Evolutionary conservation across 2,329 filamentous ascomycete genomes (phyloP).

Genomic region (Colletotrichum liriopes): DNA sequence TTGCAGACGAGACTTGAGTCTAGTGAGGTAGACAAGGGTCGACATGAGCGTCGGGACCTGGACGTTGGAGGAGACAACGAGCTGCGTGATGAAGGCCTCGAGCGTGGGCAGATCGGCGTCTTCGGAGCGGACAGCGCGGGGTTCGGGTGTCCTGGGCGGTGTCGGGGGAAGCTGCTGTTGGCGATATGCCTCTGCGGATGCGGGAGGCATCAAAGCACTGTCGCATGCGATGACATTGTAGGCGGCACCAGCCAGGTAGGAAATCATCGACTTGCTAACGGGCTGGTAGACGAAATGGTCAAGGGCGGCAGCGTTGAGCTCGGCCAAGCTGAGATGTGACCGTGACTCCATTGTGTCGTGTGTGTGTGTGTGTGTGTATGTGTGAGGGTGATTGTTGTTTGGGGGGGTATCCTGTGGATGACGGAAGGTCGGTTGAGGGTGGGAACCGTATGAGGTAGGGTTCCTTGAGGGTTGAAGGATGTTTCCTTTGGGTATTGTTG

Average conservation of each 20-base stretch:
- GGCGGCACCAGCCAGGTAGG: slow-evolving; percentile 82
- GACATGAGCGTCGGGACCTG: slow-evolving; percentile 98
- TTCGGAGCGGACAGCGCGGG: slow-evolving; percentile 60
- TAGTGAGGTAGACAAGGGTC: slow-evolving; percentile 91
- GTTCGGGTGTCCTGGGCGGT: slow-evolving; percentile 66
- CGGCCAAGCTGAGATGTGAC: slow-evolving; percentile 62
- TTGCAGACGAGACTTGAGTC: slow-evolving; percentile 87
- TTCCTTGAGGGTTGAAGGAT: slow-evolving; percentile 50
- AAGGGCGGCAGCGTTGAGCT: slow-evolving; percentile 81
- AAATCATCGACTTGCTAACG: slow-evolving; percentile 83
- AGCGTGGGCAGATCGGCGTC: slow-evolving; percentile 80
- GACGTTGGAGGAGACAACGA: slow-evolving; percentile 94
- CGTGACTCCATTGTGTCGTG: slow-evolving; percentile 62
- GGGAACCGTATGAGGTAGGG: slow-evolving; percentile 31
- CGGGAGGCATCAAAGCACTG: slow-evolving; percentile 66
- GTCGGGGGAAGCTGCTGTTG: slow-evolving; percentile 60
- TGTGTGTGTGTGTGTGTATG: slow-evolving; percentile 4
- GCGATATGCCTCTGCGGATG: slow-evolving; percentile 55
- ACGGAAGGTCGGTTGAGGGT: slow-evolving; percentile 26
- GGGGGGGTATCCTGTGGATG: slow-evolving; percentile 40
- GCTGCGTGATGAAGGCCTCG: slow-evolving; percentile 91
- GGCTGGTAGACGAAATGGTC: slow-evolving; percentile 86
- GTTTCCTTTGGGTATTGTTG: slow-evolving; percentile 46
- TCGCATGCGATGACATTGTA: slow-evolving; percentile 87
- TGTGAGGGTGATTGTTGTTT: slow-evolving; percentile 48